phyloP scores from a whole-genome alignment of 208 protist species.

The Herpetomonas samuelpessoai region DNA sequence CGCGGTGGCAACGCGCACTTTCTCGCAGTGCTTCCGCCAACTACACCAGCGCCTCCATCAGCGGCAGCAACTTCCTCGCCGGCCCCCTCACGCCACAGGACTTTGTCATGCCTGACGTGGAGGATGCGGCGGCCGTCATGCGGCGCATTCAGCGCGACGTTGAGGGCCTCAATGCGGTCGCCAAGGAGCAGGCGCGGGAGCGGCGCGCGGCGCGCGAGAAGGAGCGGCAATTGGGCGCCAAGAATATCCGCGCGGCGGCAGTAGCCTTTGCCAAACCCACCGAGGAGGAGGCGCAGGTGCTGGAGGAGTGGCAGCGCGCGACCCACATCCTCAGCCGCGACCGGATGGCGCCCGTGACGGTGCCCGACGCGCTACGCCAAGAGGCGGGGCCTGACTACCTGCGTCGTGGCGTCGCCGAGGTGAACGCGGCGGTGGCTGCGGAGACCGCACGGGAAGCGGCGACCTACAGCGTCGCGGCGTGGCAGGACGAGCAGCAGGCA shows the following conservation, averaged over 20 bases:
- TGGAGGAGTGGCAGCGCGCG: constrained; percentile 46
- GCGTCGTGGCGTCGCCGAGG: constrained; percentile 26
- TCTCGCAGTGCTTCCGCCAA: background rate
- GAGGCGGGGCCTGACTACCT: constrained; percentile 70
- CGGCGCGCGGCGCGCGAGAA: constrained; percentile 21
- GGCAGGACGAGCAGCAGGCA: constrained; percentile 24
- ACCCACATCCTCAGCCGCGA: constrained; percentile 37
- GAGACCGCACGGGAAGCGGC: constrained; percentile 14
- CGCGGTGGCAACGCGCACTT: background rate
- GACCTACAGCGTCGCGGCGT: constrained; percentile 26
- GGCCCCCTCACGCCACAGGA: constrained; percentile 17
- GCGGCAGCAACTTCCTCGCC: background rate
- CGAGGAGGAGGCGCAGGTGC: constrained; percentile 38
- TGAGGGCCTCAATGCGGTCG: constrained; percentile 77
- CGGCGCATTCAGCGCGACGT: constrained; percentile 79
- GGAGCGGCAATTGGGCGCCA: background rate
- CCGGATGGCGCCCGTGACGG: constrained; percentile 22
- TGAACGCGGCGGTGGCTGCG: background rate
- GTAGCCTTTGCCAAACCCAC: constrained; percentile 23
- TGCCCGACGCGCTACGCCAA: constrained; percentile 46
- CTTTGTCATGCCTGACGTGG: constrained; percentile 69
- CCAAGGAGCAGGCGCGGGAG: constrained; percentile 63
- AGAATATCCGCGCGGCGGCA: constrained; percentile 3
- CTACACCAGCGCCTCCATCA: background rate
- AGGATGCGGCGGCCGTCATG: constrained; percentile 60